A percentile compares a stretch with the other conserved stretches of the same genome.
Evolutionary conservation across 1,139 yeast genomes (phyloP).

Genomic region (Yamadazyma spencermartinsiae): DNA sequence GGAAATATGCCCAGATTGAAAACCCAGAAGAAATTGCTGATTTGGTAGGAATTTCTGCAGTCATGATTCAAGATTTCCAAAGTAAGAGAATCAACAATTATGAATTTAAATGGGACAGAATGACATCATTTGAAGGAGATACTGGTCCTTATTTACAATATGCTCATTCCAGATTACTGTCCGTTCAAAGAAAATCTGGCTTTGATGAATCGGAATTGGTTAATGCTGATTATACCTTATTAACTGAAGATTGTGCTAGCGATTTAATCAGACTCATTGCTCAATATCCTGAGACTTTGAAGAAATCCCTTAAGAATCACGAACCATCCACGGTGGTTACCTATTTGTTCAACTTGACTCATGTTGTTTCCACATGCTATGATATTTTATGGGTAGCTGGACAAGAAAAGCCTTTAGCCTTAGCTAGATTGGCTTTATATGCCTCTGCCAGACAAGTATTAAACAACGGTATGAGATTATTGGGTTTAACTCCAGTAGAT

Average conservation of each 20-base stretch:
- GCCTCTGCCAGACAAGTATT: conserved; percentile 88
- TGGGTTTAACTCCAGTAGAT: conserved; percentile 96
- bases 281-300: conserved; percentile 89
- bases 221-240: conserved; percentile 67
- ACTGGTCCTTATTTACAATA: conserved; percentile 99
- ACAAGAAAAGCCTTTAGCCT: conserved; percentile 83
- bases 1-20: conserved; percentile 89
- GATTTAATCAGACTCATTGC: conserved; percentile 76
- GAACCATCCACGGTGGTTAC: conserved; percentile 97
- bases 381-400: conserved; percentile 98
- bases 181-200: conserved; percentile 85
- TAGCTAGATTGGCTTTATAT: conserved; percentile 92
- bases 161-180: conserved; percentile 96
- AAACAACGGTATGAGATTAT: conserved; percentile 84
- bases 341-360: conserved; percentile 87
- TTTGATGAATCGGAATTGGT: conserved; percentile 47
- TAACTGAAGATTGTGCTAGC: conserved; percentile 75
- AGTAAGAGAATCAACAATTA: conserved; percentile 96
- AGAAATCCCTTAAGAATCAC: conserved; percentile 77
- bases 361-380: conserved; percentile 92
- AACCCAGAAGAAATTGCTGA: conserved; percentile 97
- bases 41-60: conserved; percentile 93
- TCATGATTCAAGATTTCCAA: conserved; percentile 99
- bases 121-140: conserved; percentile 98
- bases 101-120: conserved; percentile 97